Base-by-base conservation (phyloP, 331 rosid genomes). In the Phaseolus coccineus region DNA sequence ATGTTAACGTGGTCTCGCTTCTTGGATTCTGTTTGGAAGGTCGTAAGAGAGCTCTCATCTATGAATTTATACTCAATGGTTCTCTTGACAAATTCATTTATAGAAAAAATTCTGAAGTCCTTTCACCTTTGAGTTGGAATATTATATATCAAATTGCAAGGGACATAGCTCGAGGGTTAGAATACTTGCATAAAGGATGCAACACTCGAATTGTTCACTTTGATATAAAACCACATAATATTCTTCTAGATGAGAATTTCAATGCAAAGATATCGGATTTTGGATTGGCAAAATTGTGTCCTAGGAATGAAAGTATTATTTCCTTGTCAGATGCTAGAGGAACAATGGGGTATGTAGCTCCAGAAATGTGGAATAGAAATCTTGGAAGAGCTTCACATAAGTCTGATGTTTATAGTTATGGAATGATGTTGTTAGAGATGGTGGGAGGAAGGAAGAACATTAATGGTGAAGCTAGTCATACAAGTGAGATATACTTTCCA, bases 141-240 rank as follows among this genome's bases (percentile, higher is more conserved):
- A 79, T 19, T 12, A 50, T 81, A 2, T 37, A 68, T 10, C 48
- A 85, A 69, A 87, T 89, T 1, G 35, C 89, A 0, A 42, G 4
- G 0, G 87, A 79, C 0, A 85, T 77, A 40, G 89, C 87, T 31
- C 48, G 88, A 39, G 89, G 89, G 0, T 57, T 89, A 0, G 82
- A 84, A n/a, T 80, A 84, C 37, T 81, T 87, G 59, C 89, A 87
- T 2, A 79, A 27, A 0, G 89, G 92, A 9, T 89, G 90, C 73
- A 85, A 30, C 19, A 85, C 87, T n/a, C 50, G 73, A 47, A 89
- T 89, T 64, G 31, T 83, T 3, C 83, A 83, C 66, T 73, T 83
- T 72, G 90, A 84, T 75, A 89, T 86, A 59, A 89, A 89, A 22
- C 90, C 90, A 1, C 90, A 88, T 42, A 87, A 89, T 7, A 89